Base-by-base conservation (phyloP, 768 basidiomycete species). In the Coprinellus micaceus region DNA sequence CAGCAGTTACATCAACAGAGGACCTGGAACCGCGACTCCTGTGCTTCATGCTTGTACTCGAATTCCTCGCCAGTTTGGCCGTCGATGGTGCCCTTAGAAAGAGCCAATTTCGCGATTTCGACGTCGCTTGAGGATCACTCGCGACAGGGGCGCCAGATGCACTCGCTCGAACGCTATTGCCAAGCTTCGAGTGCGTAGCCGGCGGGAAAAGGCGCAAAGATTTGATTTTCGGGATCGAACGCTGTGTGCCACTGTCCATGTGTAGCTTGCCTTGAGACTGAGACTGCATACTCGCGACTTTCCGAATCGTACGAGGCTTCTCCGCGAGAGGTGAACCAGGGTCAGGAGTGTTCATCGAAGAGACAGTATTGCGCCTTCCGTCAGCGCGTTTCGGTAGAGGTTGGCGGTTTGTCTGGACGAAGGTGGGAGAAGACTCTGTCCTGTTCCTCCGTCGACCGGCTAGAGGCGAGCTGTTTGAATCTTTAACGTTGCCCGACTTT, bases 221-320 rank as follows among this genome's bases (percentile, higher is more conserved):
- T 41, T 62, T 67, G 46, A 67, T 60, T 47, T 69, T 67, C 12
- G 66, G 65, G 13, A 69, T 59, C 37, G 68, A 51, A 49, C 65
- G 58, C 26, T 62, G 66, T 2, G 52, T 28, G 30, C 24, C 52
- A 39, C 30, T 47, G 15, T 49, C 26, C 28, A 50, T 39, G 13
- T 40, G 44, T 22, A 46, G 54, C 33, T 40, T 29, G 49, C 55
- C 61, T 61, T 4, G 59, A 53, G 13, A 66, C 67, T 19, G 63
- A 62, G 60, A 66, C 30, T 57, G 67, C 71, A 73, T 71, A 53
- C 71, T 74, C 2, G 69, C 70, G n/a, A 72, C 70, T 52, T 74
- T 74, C 25, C 73, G 66, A 50, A 74, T 71, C 29, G 70, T 67
- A 33, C 62, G 67, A n/a, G 69, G 70, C 45, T 67, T 64, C 25